Evolutionary conservation across 257 asterid genomes (phyloP).

Genomic region (Solanum ossicruentum): DNA sequence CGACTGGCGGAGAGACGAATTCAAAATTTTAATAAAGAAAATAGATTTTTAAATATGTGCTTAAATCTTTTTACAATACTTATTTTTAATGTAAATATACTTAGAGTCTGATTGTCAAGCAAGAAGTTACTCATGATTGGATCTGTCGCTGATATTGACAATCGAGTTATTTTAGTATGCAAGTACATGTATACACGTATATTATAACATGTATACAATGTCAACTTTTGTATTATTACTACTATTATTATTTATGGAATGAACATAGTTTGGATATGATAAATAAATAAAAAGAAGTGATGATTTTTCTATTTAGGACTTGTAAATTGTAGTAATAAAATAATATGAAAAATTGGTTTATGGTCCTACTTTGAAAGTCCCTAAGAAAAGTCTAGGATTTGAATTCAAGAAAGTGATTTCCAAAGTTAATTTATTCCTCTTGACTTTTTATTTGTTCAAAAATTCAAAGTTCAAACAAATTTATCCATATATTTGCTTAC

Average conservation of each 20-base stretch:
- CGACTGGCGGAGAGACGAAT: neutral
- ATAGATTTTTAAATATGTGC: neutral
- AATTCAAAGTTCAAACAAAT: neutral
- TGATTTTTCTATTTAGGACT: neutral
- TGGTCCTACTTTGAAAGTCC: neutral
- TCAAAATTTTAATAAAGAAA: neutral
- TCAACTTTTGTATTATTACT: neutral
- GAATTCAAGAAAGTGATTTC: neutral
- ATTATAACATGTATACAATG: neutral
- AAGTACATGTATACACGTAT: neutral
- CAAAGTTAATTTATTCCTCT: neutral
- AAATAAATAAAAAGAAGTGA: neutral
- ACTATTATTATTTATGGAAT: no score
- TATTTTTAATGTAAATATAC: neutral
- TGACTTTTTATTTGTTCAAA: neutral
- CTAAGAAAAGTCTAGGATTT: neutral
- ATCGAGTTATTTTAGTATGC: neutral
- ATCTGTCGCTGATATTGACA: neutral
- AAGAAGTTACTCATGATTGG: neutral
- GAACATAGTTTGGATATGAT: neutral
- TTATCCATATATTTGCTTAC: neutral
- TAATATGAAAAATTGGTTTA: neutral
- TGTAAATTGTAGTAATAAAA: neutral
- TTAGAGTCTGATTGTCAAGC: neutral
- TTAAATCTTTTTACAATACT: neutral